These are phyloP conservation scores for Arthrobotrys sinensis DNA, from an alignment of 2,329 filamentous ascomycete genomes.

Conservation along the genomic window DNA sequence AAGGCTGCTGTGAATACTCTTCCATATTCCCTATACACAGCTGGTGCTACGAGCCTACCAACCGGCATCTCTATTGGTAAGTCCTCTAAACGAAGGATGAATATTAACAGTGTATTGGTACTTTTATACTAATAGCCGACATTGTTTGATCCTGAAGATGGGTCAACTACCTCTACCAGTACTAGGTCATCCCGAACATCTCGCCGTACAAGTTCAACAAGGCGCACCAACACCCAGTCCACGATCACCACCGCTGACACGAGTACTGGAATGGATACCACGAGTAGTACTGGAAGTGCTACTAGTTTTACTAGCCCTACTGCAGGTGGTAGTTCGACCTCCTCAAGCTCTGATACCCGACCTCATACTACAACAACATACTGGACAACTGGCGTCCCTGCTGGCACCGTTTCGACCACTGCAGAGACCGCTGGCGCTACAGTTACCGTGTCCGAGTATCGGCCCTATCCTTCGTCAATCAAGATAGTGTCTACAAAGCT, in stretches of 20 bases:
- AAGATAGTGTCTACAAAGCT: conserved; percentile 8
- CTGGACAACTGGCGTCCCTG: conserved; percentile 9
- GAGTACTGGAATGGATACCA: neutral
- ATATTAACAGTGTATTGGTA: too few relatives aligned
- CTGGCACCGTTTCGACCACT: conserved; percentile 10
- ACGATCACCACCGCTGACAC: neutral
- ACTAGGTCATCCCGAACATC: neutral
- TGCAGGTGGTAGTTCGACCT: neutral
- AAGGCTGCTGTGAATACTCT: conserved; percentile 2
- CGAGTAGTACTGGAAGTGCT: neutral
- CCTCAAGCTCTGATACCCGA: neutral
- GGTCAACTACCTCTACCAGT: neutral
- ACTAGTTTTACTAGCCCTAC: neutral
- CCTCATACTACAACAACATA: conserved; percentile 1
- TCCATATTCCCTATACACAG: neutral
- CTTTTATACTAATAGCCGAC: neutral
- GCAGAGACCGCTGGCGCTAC: neutral
- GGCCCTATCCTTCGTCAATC: conserved; percentile 7
- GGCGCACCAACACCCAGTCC: neutral
- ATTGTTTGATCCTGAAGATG: neutral
- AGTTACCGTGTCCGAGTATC: conserved; percentile 18
- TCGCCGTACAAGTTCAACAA: neutral
- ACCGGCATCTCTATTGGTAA: conserved; percentile 5
- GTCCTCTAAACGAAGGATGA: neutral
- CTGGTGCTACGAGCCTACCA: conserved; percentile 6